phyloP scores from a whole-genome alignment of 2,329 filamentous ascomycete species.

The Beauveria australis region DNA sequence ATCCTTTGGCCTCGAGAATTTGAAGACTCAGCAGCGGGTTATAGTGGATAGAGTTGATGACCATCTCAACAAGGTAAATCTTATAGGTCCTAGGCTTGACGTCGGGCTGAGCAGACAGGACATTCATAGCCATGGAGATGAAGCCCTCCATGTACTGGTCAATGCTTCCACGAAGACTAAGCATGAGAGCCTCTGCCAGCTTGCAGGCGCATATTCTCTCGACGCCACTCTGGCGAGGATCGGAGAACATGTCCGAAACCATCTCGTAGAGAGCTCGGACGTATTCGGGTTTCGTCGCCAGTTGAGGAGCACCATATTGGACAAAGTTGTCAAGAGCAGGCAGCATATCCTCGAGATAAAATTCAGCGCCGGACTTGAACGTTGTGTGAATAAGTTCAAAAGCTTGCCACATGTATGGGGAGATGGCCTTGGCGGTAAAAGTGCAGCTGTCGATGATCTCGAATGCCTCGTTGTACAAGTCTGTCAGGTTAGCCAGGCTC shows the following conservation, averaged over 20 bases:
- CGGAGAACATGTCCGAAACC: conserved; percentile 90
- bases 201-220: conserved; percentile 97
- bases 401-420: conserved; percentile 95
- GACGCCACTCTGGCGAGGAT: conserved; percentile 85
- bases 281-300: conserved; percentile 78
- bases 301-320: conserved; percentile 74
- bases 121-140: conserved; percentile 78
- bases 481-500: conserved; percentile 30
- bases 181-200: conserved; percentile 92
- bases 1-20: conserved; percentile 80
- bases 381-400: conserved; percentile 95
- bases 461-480: conserved; percentile 96
- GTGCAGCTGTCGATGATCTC: conserved; percentile 99
- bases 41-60: conserved; percentile 98
- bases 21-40: conserved; percentile 79
- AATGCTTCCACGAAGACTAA: conserved; percentile 81
- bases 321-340: conserved; percentile 97
- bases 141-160: conserved; percentile 86
- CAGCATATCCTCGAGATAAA: conserved; percentile 98
- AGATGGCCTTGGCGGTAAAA: conserved; percentile 92
- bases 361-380: conserved; percentile 93
- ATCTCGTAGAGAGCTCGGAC: conserved; percentile 84
- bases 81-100: conserved; percentile 87
- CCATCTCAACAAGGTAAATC: conserved; percentile 96
- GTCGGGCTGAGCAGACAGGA: conserved; percentile 60